Conservation (phyloP, 2,329 filamentous ascomycete genomes). For the Diaporthe velutina region DNA sequence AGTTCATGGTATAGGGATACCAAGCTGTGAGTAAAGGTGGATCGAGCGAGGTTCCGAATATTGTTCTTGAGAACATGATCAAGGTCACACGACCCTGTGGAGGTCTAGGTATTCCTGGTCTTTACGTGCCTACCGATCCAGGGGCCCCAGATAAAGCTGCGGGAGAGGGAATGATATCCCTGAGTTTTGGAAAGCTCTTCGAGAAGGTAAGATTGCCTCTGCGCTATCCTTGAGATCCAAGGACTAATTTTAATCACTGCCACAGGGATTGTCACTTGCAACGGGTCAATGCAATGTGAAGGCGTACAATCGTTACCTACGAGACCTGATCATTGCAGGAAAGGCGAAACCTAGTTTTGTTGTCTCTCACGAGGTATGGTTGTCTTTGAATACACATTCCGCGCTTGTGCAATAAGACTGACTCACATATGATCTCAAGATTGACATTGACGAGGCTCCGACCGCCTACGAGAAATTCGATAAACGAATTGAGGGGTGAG, state of each 20-base stretch:
- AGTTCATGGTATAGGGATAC: slow-evolving; percentile 58
- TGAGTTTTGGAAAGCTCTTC: slow-evolving; percentile 77
- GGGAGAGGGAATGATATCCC: slow-evolving; percentile 73
- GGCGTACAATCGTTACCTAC: slow-evolving; percentile 74
- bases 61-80: slow-evolving; percentile 75
- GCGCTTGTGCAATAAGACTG: not conserved
- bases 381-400: too few relatives aligned
- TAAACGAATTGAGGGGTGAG: slow-evolving; percentile 71
- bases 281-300: slow-evolving; percentile 79
- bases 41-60: slow-evolving; percentile 71
- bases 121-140: slow-evolving; percentile 66
- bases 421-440: slow-evolving; percentile 42
- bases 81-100: slow-evolving; percentile 72
- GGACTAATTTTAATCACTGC: not conserved
- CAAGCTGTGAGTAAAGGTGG: slow-evolving; percentile 70
- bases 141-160: slow-evolving; percentile 72
- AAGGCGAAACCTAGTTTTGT: slow-evolving; percentile 76
- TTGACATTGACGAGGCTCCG: slow-evolving; percentile 71
- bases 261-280: slow-evolving; percentile 68
- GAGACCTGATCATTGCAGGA: slow-evolving; percentile 74
- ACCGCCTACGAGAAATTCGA: slow-evolving; percentile 76
- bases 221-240: not conserved
- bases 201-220: slow-evolving; percentile 65
- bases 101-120: slow-evolving; percentile 71
- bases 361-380: slow-evolving; percentile 67